A percentile compares a stretch with the other conserved stretches of the same genome.
Evolutionary conservation across 2,329 filamentous ascomycete species (phyloP).

Genomic region (Ceratocystis huliohia): DNA sequence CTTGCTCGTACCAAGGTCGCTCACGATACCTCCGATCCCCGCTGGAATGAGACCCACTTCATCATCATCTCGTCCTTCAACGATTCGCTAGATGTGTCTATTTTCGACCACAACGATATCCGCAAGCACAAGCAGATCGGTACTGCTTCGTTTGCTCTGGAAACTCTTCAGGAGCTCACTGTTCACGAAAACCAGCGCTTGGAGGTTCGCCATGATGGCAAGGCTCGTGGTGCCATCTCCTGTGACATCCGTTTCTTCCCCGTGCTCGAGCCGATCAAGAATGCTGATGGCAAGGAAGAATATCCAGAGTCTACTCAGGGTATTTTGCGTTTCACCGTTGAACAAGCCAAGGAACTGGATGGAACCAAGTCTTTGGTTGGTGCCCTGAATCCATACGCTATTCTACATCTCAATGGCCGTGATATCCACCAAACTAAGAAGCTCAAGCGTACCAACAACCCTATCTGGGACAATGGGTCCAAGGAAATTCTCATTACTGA

Average conservation of each 20-base stretch:
- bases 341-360: constrained; percentile 94
- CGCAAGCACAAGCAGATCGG: constrained; percentile 91
- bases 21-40: constrained; percentile 70
- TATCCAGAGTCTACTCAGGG: constrained; percentile 83
- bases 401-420: constrained; percentile 80
- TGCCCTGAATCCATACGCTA: constrained; percentile 78
- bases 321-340: constrained; percentile 83
- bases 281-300: constrained; percentile 63
- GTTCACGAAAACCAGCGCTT: constrained; percentile 76
- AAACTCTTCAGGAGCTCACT: constrained; percentile 62
- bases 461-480: constrained; percentile 83
- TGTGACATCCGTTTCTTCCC: constrained; percentile 92
- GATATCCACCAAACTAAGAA: constrained; percentile 81
- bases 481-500: constrained; percentile 95
- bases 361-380: constrained; percentile 84
- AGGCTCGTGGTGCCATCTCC: constrained; percentile 65
- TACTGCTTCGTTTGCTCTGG: constrained; percentile 69
- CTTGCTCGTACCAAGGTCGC: constrained; percentile 83
- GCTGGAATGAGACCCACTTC: constrained; percentile 95
- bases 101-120: constrained; percentile 91
- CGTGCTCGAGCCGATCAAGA: constrained; percentile 42
- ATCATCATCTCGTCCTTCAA: constrained; percentile 85
- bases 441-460: constrained; percentile 93
- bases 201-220: constrained; percentile 73
- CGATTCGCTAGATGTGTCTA: constrained; percentile 69